These are phyloP conservation scores for Colletotrichum echinochloae DNA, from an alignment of 2,329 filamentous ascomycete species.

Conservation along the genomic window DNA sequence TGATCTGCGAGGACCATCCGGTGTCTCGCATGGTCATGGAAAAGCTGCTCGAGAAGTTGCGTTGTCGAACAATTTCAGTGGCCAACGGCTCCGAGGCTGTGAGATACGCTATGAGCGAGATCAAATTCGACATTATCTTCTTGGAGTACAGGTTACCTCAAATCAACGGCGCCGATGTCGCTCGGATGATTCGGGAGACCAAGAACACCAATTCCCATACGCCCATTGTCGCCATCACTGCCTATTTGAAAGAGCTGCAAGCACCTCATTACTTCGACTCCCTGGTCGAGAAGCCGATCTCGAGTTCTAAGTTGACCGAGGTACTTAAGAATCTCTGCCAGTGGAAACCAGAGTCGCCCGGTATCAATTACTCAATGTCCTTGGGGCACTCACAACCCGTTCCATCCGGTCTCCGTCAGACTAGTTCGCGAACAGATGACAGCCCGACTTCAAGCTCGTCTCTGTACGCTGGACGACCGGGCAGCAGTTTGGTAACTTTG, in stretches of 20 bases:
- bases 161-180: constrained; percentile 94
- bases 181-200: constrained; percentile 96
- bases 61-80: constrained; percentile 93
- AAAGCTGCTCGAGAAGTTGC: constrained; percentile 92
- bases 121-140: constrained; percentile 99
- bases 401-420: constrained; percentile 74
- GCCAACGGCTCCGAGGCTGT: constrained; percentile 92
- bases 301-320: constrained; percentile 89
- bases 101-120: constrained; percentile 93
- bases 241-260: constrained; percentile 96
- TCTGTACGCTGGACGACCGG: constrained; percentile 74
- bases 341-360: constrained; percentile 82
- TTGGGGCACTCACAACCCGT: constrained; percentile 68
- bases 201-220: constrained; percentile 95
- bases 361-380: constrained; percentile 55
- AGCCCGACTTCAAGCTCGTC: constrained; percentile 87
- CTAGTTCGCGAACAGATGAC: constrained; percentile 75
- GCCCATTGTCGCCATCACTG: constrained; percentile 95
- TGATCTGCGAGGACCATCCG: constrained; percentile 98
- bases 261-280: constrained; percentile 96
- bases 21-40: constrained; percentile 99
- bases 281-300: constrained; percentile 96
- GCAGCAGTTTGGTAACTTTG: constrained; percentile 81
- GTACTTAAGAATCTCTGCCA: constrained; percentile 89
- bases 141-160: constrained; percentile 96